Evolutionary conservation across 2,329 filamentous ascomycete genomes (phyloP).

Genomic region (Trichoderma asperellum): DNA sequence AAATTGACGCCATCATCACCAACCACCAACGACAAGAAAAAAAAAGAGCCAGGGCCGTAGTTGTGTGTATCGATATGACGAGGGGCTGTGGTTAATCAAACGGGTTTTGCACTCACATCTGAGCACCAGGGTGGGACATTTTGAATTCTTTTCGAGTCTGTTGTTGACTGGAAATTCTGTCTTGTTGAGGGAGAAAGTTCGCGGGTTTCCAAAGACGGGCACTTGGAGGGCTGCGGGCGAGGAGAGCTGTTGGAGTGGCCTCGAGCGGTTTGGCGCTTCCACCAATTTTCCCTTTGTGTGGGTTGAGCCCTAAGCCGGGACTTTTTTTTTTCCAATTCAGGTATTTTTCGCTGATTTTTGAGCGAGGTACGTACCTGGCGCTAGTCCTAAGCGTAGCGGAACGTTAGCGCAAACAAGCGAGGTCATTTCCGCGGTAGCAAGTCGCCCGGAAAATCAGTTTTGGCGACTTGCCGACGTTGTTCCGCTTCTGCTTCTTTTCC

Average conservation of each 20-base stretch:
- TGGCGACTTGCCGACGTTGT: constrained; percentile 29
- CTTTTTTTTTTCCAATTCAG: neutral
- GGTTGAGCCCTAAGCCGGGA: constrained; percentile 39
- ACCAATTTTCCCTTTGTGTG: constrained; percentile 35
- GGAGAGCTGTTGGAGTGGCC: constrained; percentile 8
- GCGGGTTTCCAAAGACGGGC: constrained; percentile 18
- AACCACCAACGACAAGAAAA: neutral
- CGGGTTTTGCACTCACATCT: constrained; percentile 57
- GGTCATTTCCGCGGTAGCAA: neutral
- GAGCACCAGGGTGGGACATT: constrained; percentile 64
- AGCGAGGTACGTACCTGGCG: neutral
- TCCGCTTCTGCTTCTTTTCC: neutral
- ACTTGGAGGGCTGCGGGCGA: constrained; percentile 24
- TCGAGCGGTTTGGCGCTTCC: constrained; percentile 26
- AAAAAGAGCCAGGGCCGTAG: neutral
- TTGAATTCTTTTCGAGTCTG: constrained; percentile 45
- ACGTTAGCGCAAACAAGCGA: neutral
- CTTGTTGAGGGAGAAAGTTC: constrained; percentile 32
- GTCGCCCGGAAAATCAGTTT: constrained; percentile 35
- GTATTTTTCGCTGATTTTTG: neutral
- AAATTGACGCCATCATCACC: constrained; percentile 13
- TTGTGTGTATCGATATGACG: constrained; percentile 23
- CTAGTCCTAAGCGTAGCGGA: neutral
- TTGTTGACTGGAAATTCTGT: constrained; percentile 34
- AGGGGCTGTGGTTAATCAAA: constrained; percentile 13